Conservation (phyloP, 2,329 filamentous ascomycete genomes). For the Diaporthe sp. region DNA sequence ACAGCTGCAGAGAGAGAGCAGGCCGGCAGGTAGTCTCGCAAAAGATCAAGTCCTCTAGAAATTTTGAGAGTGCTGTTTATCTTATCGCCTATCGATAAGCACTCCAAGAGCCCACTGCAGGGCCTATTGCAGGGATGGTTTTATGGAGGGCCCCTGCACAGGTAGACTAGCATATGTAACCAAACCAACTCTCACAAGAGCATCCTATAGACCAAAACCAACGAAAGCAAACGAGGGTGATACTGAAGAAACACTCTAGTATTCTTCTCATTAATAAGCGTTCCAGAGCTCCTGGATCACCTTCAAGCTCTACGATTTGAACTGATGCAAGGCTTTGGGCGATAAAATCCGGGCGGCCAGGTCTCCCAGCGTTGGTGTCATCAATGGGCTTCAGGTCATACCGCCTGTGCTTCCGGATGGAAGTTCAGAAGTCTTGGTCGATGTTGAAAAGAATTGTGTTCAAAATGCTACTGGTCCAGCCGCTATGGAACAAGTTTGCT, state of each 20-base stretch:
- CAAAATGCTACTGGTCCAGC: conserved; percentile 49
- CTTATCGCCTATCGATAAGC: conserved; percentile 36
- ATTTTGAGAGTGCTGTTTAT: conserved; percentile 28
- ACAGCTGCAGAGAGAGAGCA: background rate
- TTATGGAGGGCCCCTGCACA: background rate
- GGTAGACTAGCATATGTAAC: background rate
- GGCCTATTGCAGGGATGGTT: background rate
- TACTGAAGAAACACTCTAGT: background rate
- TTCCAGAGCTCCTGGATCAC: background rate
- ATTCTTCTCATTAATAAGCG: background rate
- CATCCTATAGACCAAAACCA: background rate
- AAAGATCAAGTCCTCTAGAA: conserved; percentile 7
- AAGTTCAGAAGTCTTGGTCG: conserved; percentile 48
- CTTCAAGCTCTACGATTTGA: background rate
- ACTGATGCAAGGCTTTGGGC: background rate
- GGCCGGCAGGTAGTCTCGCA: background rate
- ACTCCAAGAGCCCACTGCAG: background rate
- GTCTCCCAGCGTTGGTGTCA: background rate
- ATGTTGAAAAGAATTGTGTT: conserved; percentile 46
- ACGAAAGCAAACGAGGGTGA: background rate
- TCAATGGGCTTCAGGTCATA: conserved; percentile 3
- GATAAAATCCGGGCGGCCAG: background rate
- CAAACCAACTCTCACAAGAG: background rate
- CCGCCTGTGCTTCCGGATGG: background rate
- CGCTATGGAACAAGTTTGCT: conserved; percentile 46